Base-by-base conservation (phyloP, 192 early-diverging fungal species). In the Backusella mclennaniae region DNA sequence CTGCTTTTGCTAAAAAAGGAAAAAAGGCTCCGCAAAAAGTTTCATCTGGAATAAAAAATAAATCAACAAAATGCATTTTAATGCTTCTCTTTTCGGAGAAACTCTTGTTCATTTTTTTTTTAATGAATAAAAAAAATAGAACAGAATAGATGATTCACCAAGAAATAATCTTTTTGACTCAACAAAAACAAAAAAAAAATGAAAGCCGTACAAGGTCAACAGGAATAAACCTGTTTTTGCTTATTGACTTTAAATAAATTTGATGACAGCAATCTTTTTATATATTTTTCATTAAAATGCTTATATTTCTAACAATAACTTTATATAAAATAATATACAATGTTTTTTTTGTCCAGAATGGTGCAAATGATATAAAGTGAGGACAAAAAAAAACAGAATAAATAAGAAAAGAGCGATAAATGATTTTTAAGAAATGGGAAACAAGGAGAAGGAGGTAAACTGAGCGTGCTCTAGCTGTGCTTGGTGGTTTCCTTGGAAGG, bases 401-500 rank as follows among this genome's bases (percentile, higher is more conserved):
- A 39, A 39, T 39, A 39, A 39, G 11, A 21, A 53, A 21, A 53
- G n/a, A 53, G 52, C 15, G 52, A 53, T 15, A 53, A 53, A 53
- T 53, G 52, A 21, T 21, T 21, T 53, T 33, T 33, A n/a, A 53
- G 23, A 56, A 56, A 26, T 23, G 56, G 56, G 23, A 59, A 26
- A 59, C 12, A 4, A 26, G 26, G 23, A 9, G 21, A 56, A 56
- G 53, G 53, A 17, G 53, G 56, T 29, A 63, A 29, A 63, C 12
- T 12, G 56, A 33, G 56, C 23, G 56, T 63, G 26, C 9, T 53
- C 56, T 63, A 63, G 12, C 56, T 71, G 14, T 71, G 70, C 17
- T 71, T 71, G 21, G 70, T 29, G 21, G 26, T 29, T 71, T 71
- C 70, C 39, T 71, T 71, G 15, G 44, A 29, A n/a, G 79, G 85